phyloP scores from a whole-genome alignment of 2,329 filamentous ascomycete species.

The Knufia fluminis region DNA sequence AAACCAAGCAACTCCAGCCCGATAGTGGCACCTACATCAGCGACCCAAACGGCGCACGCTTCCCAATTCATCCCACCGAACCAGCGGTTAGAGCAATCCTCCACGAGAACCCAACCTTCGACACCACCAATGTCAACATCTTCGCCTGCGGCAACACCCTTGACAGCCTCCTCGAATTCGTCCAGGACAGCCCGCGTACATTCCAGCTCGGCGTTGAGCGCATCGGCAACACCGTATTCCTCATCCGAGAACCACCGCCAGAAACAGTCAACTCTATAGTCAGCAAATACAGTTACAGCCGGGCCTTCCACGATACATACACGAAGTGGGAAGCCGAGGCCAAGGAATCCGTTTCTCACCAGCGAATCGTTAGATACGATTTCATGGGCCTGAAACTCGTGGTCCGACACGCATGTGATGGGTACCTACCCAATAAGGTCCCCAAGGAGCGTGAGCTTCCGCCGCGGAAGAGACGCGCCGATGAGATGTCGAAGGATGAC shows the following conservation, averaged over 20 bases:
- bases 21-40: background rate
- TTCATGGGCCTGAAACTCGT: conserved; percentile 46
- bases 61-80: conserved; percentile 15
- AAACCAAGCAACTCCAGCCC: background rate
- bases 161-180: conserved; percentile 37
- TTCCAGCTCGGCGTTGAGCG: conserved; percentile 53
- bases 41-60: background rate
- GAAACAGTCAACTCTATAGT: conserved; percentile 50
- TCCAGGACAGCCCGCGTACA: conserved; percentile 33
- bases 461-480: too few species aligned
- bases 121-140: conserved; percentile 39
- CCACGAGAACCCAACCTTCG: conserved; percentile 29
- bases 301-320: conserved; percentile 57
- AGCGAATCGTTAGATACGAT: conserved; percentile 51
- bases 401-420: conserved; percentile 51
- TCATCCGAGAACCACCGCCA: conserved; percentile 42
- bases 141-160: conserved; percentile 49
- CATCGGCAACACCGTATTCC: conserved; percentile 50
- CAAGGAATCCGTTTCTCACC: conserved; percentile 50
- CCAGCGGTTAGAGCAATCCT: conserved; percentile 21
- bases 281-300: conserved; percentile 52
- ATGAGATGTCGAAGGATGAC: too few species aligned
- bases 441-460: too few species aligned
- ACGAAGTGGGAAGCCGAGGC: conserved; percentile 53
- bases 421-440: conserved; percentile 35